phyloP scores from a whole-genome alignment of 257 asterid species.

The Coffea eugenioides region DNA sequence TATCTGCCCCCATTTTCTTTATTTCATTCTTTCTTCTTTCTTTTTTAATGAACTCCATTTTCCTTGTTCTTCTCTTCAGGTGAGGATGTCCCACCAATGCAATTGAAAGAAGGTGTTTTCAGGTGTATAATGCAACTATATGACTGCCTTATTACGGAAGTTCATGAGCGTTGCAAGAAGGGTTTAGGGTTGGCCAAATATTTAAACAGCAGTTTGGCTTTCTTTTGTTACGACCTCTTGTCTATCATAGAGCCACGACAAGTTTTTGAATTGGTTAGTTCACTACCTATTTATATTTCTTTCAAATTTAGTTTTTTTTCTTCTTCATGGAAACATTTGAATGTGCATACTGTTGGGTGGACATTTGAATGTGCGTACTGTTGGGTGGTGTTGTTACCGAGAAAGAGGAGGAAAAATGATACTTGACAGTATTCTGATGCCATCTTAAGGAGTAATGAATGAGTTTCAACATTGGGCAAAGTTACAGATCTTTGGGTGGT shows the following conservation, averaged over 20 bases:
- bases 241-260: constrained; percentile 96
- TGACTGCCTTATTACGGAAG: constrained; percentile 98
- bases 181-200: constrained; percentile 94
- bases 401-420: not conserved
- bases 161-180: constrained; percentile 97
- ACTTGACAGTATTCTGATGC: not conserved
- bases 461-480: not conserved
- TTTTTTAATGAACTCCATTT: not conserved
- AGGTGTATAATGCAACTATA: constrained; percentile 93
- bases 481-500: not conserved
- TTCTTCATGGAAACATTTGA: not conserved
- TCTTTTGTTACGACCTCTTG: constrained; percentile 96
- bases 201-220: constrained; percentile 94
- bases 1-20: not conserved
- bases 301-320: not conserved
- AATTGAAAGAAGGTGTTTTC: constrained; percentile 94
- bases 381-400: not conserved
- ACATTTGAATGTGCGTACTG: not conserved
- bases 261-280: constrained; percentile 93
- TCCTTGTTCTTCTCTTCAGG: constrained; percentile 42
- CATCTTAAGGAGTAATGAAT: not conserved
- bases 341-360: not conserved
- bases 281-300: constrained; percentile 10
- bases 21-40: not conserved
- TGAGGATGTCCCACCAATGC: constrained; percentile 98